A percentile compares a stretch with the other conserved stretches of the same genome.
Evolutionary conservation across 1,284 basidiomycete species (phyloP).

Genomic region (Pyrrhoderma noxium): DNA sequence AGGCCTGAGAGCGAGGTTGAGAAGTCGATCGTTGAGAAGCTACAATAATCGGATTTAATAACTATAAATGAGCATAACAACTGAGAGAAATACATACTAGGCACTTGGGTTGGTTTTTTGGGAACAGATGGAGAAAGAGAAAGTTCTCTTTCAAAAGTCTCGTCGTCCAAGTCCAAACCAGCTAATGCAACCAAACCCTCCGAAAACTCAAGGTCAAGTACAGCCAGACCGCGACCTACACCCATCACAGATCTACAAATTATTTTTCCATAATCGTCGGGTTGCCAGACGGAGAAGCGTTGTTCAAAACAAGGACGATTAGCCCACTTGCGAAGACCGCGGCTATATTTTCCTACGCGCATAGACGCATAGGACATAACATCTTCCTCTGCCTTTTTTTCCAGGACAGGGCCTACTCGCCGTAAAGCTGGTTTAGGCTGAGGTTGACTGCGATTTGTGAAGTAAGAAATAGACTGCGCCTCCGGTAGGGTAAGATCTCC

Average conservation of each 20-base stretch:
- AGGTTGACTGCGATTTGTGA: slow-evolving; percentile 35
- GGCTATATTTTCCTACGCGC: slow-evolving; percentile 38
- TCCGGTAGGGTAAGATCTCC: slow-evolving; percentile 37
- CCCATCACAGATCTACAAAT: slow-evolving; percentile 37
- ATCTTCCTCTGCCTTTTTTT: slow-evolving; percentile 29
- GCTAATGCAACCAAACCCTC: slow-evolving; percentile 55
- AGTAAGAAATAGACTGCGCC: slow-evolving; percentile 40
- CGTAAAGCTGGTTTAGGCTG: slow-evolving; percentile 25
- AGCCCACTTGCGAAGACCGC: slow-evolving; percentile 59
- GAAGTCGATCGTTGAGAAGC: not conserved
- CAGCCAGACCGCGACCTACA: slow-evolving; percentile 39
- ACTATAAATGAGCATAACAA: not conserved
- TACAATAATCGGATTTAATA: not conserved
- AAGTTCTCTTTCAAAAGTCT: slow-evolving; percentile 15
- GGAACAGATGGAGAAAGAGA: slow-evolving; percentile 13
- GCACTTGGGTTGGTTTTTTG: slow-evolving; percentile 5
- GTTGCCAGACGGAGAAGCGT: slow-evolving; percentile 47
- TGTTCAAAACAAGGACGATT: slow-evolving; percentile 71
- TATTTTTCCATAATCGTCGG: slow-evolving; percentile 31
- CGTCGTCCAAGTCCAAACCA: slow-evolving; percentile 29
- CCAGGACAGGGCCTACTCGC: not conserved
- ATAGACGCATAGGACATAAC: slow-evolving; percentile 34
- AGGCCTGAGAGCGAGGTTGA: not conserved
- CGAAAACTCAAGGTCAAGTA: slow-evolving; percentile 68
- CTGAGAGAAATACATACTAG: not conserved